phyloP scores from a whole-genome alignment of 2,329 filamentous ascomycete genomes.

The Fusarium buharicum region DNA sequence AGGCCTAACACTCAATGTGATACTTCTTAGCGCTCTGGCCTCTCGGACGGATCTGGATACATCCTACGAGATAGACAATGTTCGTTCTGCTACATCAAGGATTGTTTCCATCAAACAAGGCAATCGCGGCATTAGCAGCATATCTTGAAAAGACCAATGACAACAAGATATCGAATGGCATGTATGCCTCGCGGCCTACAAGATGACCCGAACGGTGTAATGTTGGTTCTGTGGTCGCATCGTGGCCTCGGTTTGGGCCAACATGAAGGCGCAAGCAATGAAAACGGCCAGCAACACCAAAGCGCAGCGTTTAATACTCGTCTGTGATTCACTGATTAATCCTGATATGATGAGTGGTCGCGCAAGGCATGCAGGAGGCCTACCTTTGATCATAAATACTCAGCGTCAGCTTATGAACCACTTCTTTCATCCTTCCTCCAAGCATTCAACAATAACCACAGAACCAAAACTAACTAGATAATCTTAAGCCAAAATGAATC shows the following conservation, averaged over 20 bases:
- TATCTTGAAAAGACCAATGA: no score
- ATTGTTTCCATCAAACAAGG: no score
- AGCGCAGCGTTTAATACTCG: fast-evolving
- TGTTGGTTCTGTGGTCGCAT: fast-evolving
- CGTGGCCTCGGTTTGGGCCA: background rate
- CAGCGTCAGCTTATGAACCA: background rate
- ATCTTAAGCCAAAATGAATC: background rate
- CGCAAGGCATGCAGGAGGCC: constrained; percentile 14
- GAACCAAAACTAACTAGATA: no score
- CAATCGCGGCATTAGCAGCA: no score
- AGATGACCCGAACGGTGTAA: background rate
- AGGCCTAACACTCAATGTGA: no score
- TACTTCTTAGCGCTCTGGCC: no score
- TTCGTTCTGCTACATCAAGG: no score
- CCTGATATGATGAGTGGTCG: fast-evolving
- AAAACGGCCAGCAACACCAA: background rate
- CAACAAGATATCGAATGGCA: no score
- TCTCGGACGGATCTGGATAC: no score
- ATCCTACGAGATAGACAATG: no score
- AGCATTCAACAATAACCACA: background rate
- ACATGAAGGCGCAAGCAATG: background rate
- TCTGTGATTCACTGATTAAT: background rate
- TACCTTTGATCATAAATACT: background rate
- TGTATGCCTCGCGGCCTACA: no score
- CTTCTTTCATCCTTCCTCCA: background rate